Percentiles rank a stretch among this genome's conserved stretches.
Conservation (phyloP, 805 yeast species). For the Starmera pachycereana region DNA sequence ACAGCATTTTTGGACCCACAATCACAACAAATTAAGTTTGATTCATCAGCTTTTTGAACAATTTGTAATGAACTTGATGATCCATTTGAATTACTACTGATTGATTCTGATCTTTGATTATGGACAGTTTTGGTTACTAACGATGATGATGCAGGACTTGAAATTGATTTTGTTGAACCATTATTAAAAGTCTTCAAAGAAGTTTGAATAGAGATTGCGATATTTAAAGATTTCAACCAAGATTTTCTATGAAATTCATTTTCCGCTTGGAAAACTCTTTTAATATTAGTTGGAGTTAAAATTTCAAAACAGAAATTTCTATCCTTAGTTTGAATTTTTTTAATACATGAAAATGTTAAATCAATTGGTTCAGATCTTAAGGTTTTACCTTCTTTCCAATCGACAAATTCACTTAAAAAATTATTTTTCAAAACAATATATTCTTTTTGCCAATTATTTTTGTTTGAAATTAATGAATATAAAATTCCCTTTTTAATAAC, state of each 20-base stretch:
- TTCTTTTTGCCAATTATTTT: slow-evolving; percentile 78
- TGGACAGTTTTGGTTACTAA: background rate
- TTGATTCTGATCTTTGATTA: background rate
- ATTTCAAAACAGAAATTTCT: slow-evolving; percentile 59
- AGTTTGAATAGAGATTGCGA: slow-evolving; percentile 34
- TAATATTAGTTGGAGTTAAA: slow-evolving; percentile 53
- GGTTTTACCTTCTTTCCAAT: slow-evolving; percentile 65
- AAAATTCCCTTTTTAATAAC: slow-evolving; percentile 32
- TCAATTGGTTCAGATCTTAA: slow-evolving; percentile 61
- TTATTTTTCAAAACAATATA: slow-evolving; percentile 76
- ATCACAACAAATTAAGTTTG: slow-evolving; percentile 67
- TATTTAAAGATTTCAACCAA: slow-evolving; percentile 58
- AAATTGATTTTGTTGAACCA: background rate
- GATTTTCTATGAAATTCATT: slow-evolving; percentile 53
- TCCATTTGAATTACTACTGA: background rate
- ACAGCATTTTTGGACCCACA: slow-evolving; percentile 57
- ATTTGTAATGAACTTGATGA: slow-evolving; percentile 6
- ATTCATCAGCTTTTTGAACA: slow-evolving; percentile 28
- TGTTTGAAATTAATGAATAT: slow-evolving; percentile 49
- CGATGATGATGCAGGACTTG: too few relatives aligned
- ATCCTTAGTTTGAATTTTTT: slow-evolving; percentile 22
- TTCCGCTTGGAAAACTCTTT: slow-evolving; percentile 67
- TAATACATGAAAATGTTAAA: slow-evolving; percentile 56
- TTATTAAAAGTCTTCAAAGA: slow-evolving; percentile 3
- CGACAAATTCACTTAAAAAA: slow-evolving; percentile 56